phyloP scores from a whole-genome alignment of 495 filamentous ascomycete genomes.

The Glutinoglossum americanum region DNA sequence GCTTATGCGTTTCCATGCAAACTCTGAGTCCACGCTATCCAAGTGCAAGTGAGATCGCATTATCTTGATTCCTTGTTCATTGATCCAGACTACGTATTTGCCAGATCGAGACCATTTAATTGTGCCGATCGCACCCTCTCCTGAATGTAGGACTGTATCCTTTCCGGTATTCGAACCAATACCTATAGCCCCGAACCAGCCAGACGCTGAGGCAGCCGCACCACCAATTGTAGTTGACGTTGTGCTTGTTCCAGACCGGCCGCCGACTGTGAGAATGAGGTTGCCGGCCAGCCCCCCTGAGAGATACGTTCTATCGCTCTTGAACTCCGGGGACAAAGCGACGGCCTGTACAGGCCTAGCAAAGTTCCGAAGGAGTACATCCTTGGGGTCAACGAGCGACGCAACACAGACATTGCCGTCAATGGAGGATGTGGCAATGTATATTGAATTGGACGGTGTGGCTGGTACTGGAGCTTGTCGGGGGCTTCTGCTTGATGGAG shows the following conservation, averaged over 20 bases:
- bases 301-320: slow-evolving; percentile 62
- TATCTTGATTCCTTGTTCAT: slow-evolving; percentile 90
- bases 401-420: slow-evolving; percentile 86
- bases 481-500: slow-evolving; percentile 26
- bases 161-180: slow-evolving; percentile 57
- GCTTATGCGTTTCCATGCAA: slow-evolving; percentile 88
- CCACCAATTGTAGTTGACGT: slow-evolving; percentile 62
- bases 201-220: slow-evolving; percentile 60
- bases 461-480: slow-evolving; percentile 34
- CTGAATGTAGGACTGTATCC: slow-evolving; percentile 74
- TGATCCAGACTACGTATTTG: slow-evolving; percentile 81
- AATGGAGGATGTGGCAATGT: slow-evolving; percentile 83
- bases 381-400: slow-evolving; percentile 54
- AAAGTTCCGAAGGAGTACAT: slow-evolving; percentile 82
- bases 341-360: slow-evolving; percentile 78
- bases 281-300: slow-evolving; percentile 82
- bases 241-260: slow-evolving; percentile 50
- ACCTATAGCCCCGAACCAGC: slow-evolving; percentile 76
- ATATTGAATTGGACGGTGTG: slow-evolving; percentile 64
- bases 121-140: slow-evolving; percentile 73
- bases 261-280: slow-evolving; percentile 71
- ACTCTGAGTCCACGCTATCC: slow-evolving; percentile 51
- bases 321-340: slow-evolving; percentile 80
- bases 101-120: slow-evolving; percentile 87
- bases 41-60: slow-evolving; percentile 80